Base-by-base conservation (phyloP, 1,284 basidiomycete genomes). In the Schizophyllum amplum region DNA sequence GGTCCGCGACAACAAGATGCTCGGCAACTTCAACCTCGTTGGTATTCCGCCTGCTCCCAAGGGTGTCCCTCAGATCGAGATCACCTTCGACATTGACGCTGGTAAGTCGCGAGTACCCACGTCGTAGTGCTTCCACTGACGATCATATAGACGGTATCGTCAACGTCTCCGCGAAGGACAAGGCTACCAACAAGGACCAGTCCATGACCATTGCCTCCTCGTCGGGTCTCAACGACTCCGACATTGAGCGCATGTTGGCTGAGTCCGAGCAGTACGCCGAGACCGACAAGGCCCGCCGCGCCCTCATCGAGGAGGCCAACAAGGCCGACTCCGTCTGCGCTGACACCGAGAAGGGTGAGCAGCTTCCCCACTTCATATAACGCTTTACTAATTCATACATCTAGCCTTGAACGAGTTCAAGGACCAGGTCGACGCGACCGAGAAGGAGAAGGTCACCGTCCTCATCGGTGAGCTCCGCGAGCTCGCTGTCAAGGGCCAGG, bases 11-110 rank as follows among this genome's bases (percentile, higher is more conserved):
- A 98, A 99, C 88, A 98, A 98, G 79, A 76, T 98, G n/a, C 88
- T 99, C 63, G 97, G 96, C 63, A 97, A 98, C 81, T 99, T 99
- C 87, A 95, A 98, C 79, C 89, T 99, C 61, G 91, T 94, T 60
- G 95, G 96, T 57, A 94, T 99, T 62, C 96, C 96, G 49, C 96
- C 96, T 47, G 96, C 95, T 15, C 93, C 95, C 63, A 97, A 98
- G 80, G 96, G 96, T 74, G 89, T 98, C 60, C 96, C 96, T 64
- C 96, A 99, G 75, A 94, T 99, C 65, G 94, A 97, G 74, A 98
- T 98, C 73, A 97, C 94, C 59, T 98, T 98, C 70, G 96, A 98
- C 75, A 98, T 98, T 63, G 95, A 98, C 72, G 94, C 94, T 66
- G 94, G 93, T 86, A 66, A 53, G 80, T 71, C 4, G 55, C 54